Evolutionary conservation across 768 basidiomycete genomes (phyloP).

Genomic region (Boletus rubropictus): DNA sequence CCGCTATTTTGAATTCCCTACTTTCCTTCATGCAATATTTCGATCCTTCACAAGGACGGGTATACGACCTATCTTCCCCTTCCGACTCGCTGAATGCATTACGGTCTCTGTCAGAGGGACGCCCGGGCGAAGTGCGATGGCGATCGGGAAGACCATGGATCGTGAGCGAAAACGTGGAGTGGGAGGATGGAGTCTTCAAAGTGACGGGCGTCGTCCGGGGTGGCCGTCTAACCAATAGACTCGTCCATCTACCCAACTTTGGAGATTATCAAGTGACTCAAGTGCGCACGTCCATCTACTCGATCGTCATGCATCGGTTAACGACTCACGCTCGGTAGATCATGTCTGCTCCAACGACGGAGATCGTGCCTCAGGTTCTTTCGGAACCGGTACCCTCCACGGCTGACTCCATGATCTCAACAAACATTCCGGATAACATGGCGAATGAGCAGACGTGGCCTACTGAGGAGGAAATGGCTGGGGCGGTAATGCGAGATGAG

Average conservation of each 20-base stretch:
- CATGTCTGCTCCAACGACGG: constrained; percentile 57
- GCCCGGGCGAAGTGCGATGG: constrained; percentile 75
- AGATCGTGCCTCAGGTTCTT: constrained; percentile 55
- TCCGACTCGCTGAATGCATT: constrained; percentile 70
- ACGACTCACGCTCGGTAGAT: constrained; percentile 45
- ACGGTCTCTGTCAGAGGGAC: constrained; percentile 78
- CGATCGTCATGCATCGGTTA: neutral
- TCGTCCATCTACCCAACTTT: constrained; percentile 81
- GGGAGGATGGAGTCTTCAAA: constrained; percentile 61
- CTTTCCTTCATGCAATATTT: constrained; percentile 95
- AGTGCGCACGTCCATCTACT: constrained; percentile 41
- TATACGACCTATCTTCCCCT: constrained; percentile 63
- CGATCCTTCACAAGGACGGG: constrained; percentile 70
- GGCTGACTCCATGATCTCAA: constrained; percentile 83
- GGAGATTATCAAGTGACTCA: constrained; percentile 86
- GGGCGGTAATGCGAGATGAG: constrained; percentile 21
- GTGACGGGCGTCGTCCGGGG: constrained; percentile 89
- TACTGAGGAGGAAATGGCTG: constrained; percentile 89
- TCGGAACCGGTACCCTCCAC: constrained; percentile 58
- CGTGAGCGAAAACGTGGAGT: constrained; percentile 58
- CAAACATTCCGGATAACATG: constrained; percentile 83
- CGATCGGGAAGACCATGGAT: constrained; percentile 76
- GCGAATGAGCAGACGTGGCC: constrained; percentile 98
- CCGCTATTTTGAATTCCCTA: constrained; percentile 76
- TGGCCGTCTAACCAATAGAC: constrained; percentile 63